Base-by-base conservation (phyloP, 257 asterid genomes). In the Echites panduratus region DNA sequence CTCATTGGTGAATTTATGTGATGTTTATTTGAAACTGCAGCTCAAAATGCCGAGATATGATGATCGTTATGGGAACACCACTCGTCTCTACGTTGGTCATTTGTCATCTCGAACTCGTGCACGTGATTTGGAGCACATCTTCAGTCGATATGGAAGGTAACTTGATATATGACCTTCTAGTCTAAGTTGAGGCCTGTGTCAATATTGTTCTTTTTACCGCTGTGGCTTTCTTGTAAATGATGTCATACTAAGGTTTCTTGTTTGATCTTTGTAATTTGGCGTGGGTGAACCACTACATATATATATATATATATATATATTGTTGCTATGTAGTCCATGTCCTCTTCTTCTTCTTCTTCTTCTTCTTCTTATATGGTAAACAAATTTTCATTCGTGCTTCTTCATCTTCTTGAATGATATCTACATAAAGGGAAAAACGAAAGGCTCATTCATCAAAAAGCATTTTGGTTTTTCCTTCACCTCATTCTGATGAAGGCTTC, bases 21-120 rank as follows among this genome's bases (percentile, higher is more conserved):
- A 65, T 56, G n/a, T 68, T 40, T 40, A 27, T 56, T 78, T 74
- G 17, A 56, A 20, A 16, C 11, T 77, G 79, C 89, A 84, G 93
- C 48, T 32, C 62, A 84, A 73, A 59, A 95, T 95, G 99, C 97
- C 98, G 73, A 97, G 98, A 13, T 85, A 89, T 19, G 97, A 90
- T 62, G 98, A 95, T 82, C 87, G 97, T 16, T 77, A 86, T 73
- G 90, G 95, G 56, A 79, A 80, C 45, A 80, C 84, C 40, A 87
- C 99, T 68, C 98, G 99, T 72, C 99, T 95, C 71, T 95, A 95
- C 77, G 99, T 95, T 67, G 99, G 99, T 14, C 98, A 90, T 83
- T 78, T 95, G 84, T 92, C 99, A 48, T 95, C 99, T 8, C 82
- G 98, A 77, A 95, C 99, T 56, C 93, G 98, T 66, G 77, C 97